Evolutionary conservation across 495 filamentous ascomycete species (phyloP), one percentile per base, ranked within the genome.

Genomic region (Aspergillus cristatus): DNA sequence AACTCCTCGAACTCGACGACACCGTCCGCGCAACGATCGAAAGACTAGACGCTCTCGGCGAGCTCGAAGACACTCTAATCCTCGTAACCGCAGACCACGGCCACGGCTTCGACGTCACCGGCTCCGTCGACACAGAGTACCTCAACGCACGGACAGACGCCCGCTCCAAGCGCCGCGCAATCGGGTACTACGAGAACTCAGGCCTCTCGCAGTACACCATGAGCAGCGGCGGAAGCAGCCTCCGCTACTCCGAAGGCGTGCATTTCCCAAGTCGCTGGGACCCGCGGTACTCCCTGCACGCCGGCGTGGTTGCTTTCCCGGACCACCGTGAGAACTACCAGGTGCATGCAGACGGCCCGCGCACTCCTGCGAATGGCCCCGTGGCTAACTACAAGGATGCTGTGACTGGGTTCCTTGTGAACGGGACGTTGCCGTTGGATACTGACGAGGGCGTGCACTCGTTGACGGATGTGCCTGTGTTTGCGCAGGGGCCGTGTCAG

Each of bases 251-350:
- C 41, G 78, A 79, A 6, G 77, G 76, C 12, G 63, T 71, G 8
- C 69, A 81, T 56, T 86, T 86, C 66, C 82, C 82, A 18, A 56
- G 70, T 22, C 82, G 79, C 62, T 85, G 82, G 82, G 78, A 82
- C 47, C 82, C 82, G 26, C 73, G 82, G 7, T 86, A 86, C 60
- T 76, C 81, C 11, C 67, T 86, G 14, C 80, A 78, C 32, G 65
- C 75, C 7, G 81, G 79, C 11, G 45, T 80, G 28, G 67, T 67
- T 35, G 80, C 76, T 6, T 70, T 71, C 50, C 82, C 82, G 0
- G 82, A 86, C 48, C 70, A 69, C 39, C 66, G 79, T 11, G 82
- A 85, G 62, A 65, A 77, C 43, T 86, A 75, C 60, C 63, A 67
- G 35, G 78, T 81, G 13, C 72, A 77, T 53, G 66, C 66, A 48